phyloP scores from a whole-genome alignment of 1,139 yeast species.

The Arxiozyma slooffiae region DNA sequence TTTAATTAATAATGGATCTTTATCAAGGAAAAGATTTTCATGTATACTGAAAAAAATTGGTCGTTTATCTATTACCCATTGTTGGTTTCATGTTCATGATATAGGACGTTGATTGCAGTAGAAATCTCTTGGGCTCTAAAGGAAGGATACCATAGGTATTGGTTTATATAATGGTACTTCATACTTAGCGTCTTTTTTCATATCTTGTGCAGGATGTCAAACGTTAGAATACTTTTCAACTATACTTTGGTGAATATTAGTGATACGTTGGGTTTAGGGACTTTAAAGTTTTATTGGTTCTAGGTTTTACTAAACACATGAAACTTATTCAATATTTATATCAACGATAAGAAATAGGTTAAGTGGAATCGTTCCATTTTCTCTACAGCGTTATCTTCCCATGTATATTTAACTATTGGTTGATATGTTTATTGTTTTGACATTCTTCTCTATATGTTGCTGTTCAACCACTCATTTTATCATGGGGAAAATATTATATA shows the following conservation, averaged over 20 bases:
- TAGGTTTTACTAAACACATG: conserved; percentile 32
- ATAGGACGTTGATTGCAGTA: conserved; percentile 70
- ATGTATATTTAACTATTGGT: conserved; percentile 66
- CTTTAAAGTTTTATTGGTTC: conserved; percentile 24
- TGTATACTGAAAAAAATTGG: conserved; percentile 29
- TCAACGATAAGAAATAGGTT: conserved; percentile 37
- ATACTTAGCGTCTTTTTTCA: conserved; percentile 70
- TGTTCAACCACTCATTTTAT: conserved; percentile 51
- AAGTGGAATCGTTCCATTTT: conserved; percentile 75
- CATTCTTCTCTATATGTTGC: conserved; percentile 55
- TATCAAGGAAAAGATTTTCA: not conserved
- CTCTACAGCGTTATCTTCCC: conserved; percentile 50
- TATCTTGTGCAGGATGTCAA: conserved; percentile 69
- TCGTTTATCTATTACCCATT: conserved; percentile 46
- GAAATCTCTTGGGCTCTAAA: conserved; percentile 64
- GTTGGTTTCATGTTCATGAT: conserved; percentile 52
- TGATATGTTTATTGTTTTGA: conserved; percentile 59
- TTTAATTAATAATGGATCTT: not conserved
- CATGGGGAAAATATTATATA: conserved; percentile 49
- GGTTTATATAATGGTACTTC: conserved; percentile 76
- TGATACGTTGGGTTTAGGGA: conserved; percentile 15
- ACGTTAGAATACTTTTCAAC: conserved; percentile 67
- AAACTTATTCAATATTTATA: conserved; percentile 32
- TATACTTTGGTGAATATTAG: conserved; percentile 29
- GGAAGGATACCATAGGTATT: conserved; percentile 72